These are phyloP conservation scores for Halteria grandinella DNA, from an alignment of 73 alveolate genomes.

Conservation along the genomic window DNA sequence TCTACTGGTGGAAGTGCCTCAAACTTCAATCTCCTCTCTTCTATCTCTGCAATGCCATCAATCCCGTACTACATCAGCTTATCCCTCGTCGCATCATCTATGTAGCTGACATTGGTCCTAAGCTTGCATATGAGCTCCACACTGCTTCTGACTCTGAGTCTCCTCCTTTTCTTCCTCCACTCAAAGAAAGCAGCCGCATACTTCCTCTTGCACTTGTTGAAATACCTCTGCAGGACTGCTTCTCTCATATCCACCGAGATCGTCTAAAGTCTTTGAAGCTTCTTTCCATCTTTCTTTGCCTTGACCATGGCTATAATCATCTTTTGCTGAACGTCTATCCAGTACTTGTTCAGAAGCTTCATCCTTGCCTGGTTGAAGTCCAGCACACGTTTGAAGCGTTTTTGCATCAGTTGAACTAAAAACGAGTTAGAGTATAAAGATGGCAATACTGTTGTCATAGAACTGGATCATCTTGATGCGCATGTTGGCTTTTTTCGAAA, in stretches of 20 bases:
- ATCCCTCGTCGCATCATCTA: slow-evolving; percentile 9
- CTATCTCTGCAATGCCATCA: slow-evolving; percentile 31
- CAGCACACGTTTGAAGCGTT: slow-evolving; percentile 6
- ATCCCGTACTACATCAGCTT: slow-evolving; percentile 20
- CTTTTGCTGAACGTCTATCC: slow-evolving; percentile 35
- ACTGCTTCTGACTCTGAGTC: slow-evolving; percentile 9
- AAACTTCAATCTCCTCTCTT: slow-evolving; percentile 11
- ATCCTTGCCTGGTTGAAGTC: slow-evolving; percentile 8
- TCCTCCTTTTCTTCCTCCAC: slow-evolving; percentile 36
- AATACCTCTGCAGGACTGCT: slow-evolving; percentile 19
- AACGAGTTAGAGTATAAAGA: not conserved
- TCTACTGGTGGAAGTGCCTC: slow-evolving; percentile 5
- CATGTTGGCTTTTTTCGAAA: slow-evolving; percentile 14
- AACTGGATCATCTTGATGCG: slow-evolving; percentile 2
- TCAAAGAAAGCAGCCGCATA: slow-evolving; percentile 34
- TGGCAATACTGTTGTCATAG: slow-evolving; percentile 8
- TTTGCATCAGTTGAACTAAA: slow-evolving; percentile 7
- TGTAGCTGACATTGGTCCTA: slow-evolving; percentile 11
- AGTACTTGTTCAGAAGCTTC: slow-evolving; percentile 14
- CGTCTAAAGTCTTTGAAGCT: slow-evolving; percentile 7
- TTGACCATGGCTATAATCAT: not conserved
- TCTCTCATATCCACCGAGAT: slow-evolving; percentile 41
- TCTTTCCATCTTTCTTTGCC: slow-evolving; percentile 15
- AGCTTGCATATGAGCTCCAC: slow-evolving; percentile 3
- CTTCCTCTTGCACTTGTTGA: slow-evolving; percentile 46